Conservation (phyloP, 2,329 filamentous ascomycete genomes). For the Trichoderma aggressivum region DNA sequence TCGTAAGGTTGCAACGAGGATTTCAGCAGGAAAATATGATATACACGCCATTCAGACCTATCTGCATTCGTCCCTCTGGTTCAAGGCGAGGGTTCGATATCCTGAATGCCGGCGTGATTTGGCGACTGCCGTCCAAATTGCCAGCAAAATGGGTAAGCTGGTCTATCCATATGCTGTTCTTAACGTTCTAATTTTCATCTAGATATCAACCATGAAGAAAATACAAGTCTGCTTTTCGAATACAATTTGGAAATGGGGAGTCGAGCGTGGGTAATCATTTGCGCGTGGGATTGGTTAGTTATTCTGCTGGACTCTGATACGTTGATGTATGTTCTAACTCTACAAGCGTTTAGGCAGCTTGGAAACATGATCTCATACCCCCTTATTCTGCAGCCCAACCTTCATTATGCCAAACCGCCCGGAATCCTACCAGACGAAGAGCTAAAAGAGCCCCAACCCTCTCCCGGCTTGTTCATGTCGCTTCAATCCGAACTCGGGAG, state of each 20-base stretch:
- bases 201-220: slow-evolving; percentile 34
- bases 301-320: background rate
- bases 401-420: slow-evolving; percentile 33
- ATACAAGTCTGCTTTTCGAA: slow-evolving; percentile 27
- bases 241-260: slow-evolving; percentile 37
- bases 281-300: slow-evolving; percentile 39
- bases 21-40: slow-evolving; percentile 34
- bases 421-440: slow-evolving; percentile 30
- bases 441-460: slow-evolving; percentile 25
- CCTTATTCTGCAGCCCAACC: slow-evolving; percentile 34
- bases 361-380: slow-evolving; percentile 34
- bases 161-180: background rate
- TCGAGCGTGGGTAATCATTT: slow-evolving; percentile 37
- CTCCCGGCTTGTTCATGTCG: slow-evolving; percentile 37
- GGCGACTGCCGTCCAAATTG: slow-evolving; percentile 31
- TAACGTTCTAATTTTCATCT: background rate
- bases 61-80: slow-evolving; percentile 39
- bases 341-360: slow-evolving; percentile 32
- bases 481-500: slow-evolving; percentile 35
- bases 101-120: slow-evolving; percentile 39
- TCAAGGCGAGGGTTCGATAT: slow-evolving; percentile 36
- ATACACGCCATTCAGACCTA: slow-evolving; percentile 35
- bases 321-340: background rate
- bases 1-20: slow-evolving; percentile 32
- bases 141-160: slow-evolving; percentile 28